Conservation (phyloP, 164 flowering plant genomes). For the Macadamia integrifolia region DNA sequence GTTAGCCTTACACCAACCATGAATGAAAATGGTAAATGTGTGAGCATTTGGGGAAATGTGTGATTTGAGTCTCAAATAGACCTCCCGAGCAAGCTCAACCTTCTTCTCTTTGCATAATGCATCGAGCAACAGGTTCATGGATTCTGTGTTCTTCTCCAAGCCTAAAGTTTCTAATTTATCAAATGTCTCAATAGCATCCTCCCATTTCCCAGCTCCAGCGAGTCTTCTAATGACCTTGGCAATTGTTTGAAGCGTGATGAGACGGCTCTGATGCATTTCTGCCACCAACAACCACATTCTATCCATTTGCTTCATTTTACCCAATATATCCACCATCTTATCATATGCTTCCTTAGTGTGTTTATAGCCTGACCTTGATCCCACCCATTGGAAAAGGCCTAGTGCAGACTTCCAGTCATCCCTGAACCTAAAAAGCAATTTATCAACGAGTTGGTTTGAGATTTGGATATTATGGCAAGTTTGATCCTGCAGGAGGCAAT, state of each 20-base stretch:
- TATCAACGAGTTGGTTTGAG: conserved; percentile 31
- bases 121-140: conserved; percentile 79
- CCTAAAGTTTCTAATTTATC: conserved; percentile 37
- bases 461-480: conserved; percentile 25
- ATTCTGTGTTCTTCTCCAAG: conserved; percentile 59
- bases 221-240: conserved; percentile 76
- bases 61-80: conserved; percentile 54
- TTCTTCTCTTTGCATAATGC: conserved; percentile 70
- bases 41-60: conserved; percentile 52
- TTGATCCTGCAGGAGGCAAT: conserved; percentile 33
- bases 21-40: conserved; percentile 26
- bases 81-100: conserved; percentile 62
- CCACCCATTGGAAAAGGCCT: conserved; percentile 69
- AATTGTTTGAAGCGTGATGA: conserved; percentile 45
- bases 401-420: conserved; percentile 82
- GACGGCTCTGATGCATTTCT: conserved; percentile 35
- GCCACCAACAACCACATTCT: conserved; percentile 45
- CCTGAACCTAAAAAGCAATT: conserved; percentile 53
- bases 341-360: conserved; percentile 47
- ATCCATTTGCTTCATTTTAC: conserved; percentile 55
- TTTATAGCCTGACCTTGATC: conserved; percentile 24
- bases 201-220: conserved; percentile 68
- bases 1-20: conserved; percentile 26
- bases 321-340: conserved; percentile 65
- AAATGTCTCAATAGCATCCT: conserved; percentile 39